Conservation (phyloP, 2,329 filamentous ascomycete genomes). For the Calonectria pteridis region DNA sequence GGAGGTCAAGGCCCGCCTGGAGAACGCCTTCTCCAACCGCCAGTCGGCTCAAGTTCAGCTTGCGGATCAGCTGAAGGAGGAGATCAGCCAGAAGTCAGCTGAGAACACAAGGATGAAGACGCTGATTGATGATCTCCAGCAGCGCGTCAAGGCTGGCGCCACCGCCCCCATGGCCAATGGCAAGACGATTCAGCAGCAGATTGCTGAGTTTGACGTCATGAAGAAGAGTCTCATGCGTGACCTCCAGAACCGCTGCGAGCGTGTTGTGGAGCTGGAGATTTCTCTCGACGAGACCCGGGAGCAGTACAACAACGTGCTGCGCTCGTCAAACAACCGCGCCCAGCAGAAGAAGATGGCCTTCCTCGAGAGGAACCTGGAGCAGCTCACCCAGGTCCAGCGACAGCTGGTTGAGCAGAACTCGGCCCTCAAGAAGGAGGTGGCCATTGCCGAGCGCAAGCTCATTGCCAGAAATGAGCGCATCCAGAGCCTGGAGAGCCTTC, state of each 20-base stretch:
- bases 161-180: constrained; percentile 76
- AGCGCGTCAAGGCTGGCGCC: constrained; percentile 74
- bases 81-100: constrained; percentile 81
- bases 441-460: constrained; percentile 96
- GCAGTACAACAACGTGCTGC: constrained; percentile 98
- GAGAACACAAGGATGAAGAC: constrained; percentile 86
- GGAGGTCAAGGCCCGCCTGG: constrained; percentile 84
- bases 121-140: constrained; percentile 84
- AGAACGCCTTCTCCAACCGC: constrained; percentile 81
- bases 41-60: constrained; percentile 80
- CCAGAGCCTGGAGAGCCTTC: constrained; percentile 88
- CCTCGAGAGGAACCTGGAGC: constrained; percentile 96
- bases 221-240: constrained; percentile 99
- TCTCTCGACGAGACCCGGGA: constrained; percentile 96
- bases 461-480: constrained; percentile 98
- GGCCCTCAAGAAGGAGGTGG: constrained; percentile 97
- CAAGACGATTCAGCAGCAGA: constrained; percentile 97
- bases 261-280: constrained; percentile 98
- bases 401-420: constrained; percentile 99
- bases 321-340: constrained; percentile 96
- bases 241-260: constrained; percentile 96
- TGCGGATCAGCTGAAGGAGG: constrained; percentile 80
- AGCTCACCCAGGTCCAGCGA: constrained; percentile 95
- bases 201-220: constrained; percentile 98
- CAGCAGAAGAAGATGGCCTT: constrained; percentile 99